These are phyloP conservation scores for Candida incommunis DNA, from an alignment of 805 yeast genomes.

Conservation along the genomic window DNA sequence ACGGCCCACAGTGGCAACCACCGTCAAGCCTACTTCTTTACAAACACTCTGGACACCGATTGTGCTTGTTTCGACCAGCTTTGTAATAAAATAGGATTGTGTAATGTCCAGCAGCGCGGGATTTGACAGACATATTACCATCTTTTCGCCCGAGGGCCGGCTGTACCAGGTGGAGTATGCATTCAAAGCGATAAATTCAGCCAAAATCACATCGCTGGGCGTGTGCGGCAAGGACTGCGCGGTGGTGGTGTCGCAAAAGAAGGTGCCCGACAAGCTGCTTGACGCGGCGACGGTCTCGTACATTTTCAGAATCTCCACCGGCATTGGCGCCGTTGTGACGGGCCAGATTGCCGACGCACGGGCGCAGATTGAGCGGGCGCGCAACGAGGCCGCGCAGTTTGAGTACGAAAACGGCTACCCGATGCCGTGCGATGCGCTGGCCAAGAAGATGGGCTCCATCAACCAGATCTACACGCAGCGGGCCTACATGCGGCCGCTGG, in stretches of 20 bases:
- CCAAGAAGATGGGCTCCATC: conserved; percentile 90
- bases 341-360: conserved; percentile 92
- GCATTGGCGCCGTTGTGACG: conserved; percentile 80
- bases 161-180: conserved; percentile 97
- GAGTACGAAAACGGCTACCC: conserved; percentile 90
- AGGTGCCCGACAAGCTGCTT: conserved; percentile 86
- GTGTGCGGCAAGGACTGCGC: conserved; percentile 76
- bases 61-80: too few species aligned
- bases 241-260: conserved; percentile 86
- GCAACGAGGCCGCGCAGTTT: conserved; percentile 93
- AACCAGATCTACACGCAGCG: conserved; percentile 94
- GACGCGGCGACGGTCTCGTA: conserved; percentile 81
- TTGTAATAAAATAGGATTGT: too few species aligned
- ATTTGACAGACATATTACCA: conserved; percentile 96
- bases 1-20: too few species aligned
- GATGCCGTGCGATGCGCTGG: conserved; percentile 86
- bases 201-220: conserved; percentile 82
- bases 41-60: too few species aligned
- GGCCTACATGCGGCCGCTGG: conserved; percentile 97
- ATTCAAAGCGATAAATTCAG: conserved; percentile 87
- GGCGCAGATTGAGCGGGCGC: conserved; percentile 76
- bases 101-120: conserved; percentile 48
- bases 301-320: conserved; percentile 66
- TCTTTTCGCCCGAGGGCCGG: conserved; percentile 97
- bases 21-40: neutral